Evolutionary conservation across 371 early-diverging fungal species (phyloP), one percentile per base, ranked within the genome.

Genomic region (Mortierella polycephala): DNA sequence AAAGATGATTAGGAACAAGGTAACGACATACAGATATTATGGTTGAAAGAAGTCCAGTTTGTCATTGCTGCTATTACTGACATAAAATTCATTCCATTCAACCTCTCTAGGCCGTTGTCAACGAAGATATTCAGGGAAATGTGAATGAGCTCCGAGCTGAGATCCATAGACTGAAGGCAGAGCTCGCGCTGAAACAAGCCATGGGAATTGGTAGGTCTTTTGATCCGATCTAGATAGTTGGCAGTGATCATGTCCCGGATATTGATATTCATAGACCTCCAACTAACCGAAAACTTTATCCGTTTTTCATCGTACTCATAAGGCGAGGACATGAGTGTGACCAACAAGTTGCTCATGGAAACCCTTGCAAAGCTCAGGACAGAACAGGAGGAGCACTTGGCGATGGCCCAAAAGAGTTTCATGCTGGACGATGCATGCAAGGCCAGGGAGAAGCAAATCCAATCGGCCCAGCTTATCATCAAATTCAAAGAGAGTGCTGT

Each of bases 1-100:
- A 8, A 95, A 95, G 76, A 89, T 90, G 84, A 95, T 95, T 73
- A 91, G 89, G 77, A 95, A 94, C 86, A 95, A 93, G 83, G 77
- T 81, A 63, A 9, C 5, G 40, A 42, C 30, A 14, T n/a, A 16
- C 18, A 85, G 85, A 61, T 13, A 12, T 39, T 73, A 82, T 30
- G 13, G 13, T 8, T 41, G 23, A 52, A 52, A 20, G 53, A 52
- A 12, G 20, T 8, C 20, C 42, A 30, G 30, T 40, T 6, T 12
- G 5, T 6, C 18, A 83, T 83, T 73, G 83, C 84, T 55, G 84
- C 84, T n/a, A 6, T 14, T 57, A 30, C 30, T 30, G 30, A 30
- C 30, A 37, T 21, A 41, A 41, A 8, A 40, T 46, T 5, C n/a
- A n/a, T 47, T 9, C 80, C 85, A 79, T 64, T 85, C 6, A 80